Conservation (phyloP, 768 basidiomycete species). For the Russula sp. region DNA sequence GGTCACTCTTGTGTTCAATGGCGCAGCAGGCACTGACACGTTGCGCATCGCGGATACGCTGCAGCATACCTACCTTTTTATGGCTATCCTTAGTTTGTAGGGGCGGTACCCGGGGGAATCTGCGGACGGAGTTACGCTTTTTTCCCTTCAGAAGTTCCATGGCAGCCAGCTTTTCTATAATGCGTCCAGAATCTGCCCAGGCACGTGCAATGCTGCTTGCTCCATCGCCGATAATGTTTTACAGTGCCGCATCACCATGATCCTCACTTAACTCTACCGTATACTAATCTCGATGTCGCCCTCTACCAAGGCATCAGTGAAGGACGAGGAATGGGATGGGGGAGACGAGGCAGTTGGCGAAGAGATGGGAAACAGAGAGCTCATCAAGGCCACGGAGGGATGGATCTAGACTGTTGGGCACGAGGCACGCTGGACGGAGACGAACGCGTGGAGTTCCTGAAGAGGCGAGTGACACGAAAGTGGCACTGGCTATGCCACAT, state of each 20-base stretch:
- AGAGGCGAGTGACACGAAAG: conserved; percentile 83
- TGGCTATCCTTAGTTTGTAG: background rate
- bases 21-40: conserved; percentile 9
- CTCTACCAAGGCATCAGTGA: background rate
- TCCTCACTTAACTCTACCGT: conserved; percentile 7
- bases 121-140: conserved; percentile 29
- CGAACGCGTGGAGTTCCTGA: conserved; percentile 77
- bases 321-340: background rate
- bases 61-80: background rate
- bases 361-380: conserved; percentile 61
- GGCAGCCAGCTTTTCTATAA: conserved; percentile 37
- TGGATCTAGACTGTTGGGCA: conserved; percentile 71
- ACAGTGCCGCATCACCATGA: conserved; percentile 44
- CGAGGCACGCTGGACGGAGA: conserved; percentile 61
- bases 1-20: background rate
- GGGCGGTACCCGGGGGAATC: background rate
- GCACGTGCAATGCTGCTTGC: conserved; percentile 38
- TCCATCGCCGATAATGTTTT: conserved; percentile 56
- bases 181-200: conserved; percentile 48
- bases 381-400: conserved; percentile 57
- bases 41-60: conserved; percentile 6
- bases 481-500: conserved; percentile 63
- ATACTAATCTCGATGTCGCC: conserved; percentile 1
- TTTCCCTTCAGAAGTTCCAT: conserved; percentile 37
- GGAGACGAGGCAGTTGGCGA: conserved; percentile 46